Evolutionary conservation across 1,284 basidiomycete genomes (phyloP), one percentile per base, ranked within the genome.

Genomic region (Phellinidium pouzarii): DNA sequence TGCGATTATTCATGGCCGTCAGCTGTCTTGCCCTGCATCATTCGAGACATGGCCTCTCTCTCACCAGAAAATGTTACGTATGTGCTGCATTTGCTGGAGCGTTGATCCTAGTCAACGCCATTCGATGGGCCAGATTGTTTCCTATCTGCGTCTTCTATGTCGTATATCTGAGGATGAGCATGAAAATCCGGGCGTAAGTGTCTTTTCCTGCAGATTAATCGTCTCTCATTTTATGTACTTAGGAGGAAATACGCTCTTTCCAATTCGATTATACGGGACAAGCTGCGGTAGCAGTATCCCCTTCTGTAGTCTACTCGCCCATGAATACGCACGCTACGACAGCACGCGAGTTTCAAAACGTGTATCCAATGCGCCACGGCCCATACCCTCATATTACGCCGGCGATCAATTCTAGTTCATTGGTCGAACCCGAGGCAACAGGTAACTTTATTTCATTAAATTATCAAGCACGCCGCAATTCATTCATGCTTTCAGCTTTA

Each of bases 41-140:
- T 50, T 42, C 19, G 25, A 11, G 8, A 42, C 11, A 12, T 50
- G 48, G 48, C 38, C 48, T 12, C 11, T 42, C 5, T 50, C 29
- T 22, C 25, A 40, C 5, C 37, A 42, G 8, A 42, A 41, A 22
- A 26, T 50, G 9, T 50, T 37, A 40, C 19, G 38, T 19, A 34
- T 50, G 11, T 50, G 48, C 23, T 5, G 11, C 12, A 23, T 34
- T 22, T 50, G 38, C 12, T 50, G 48, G 48, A 50, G n/a, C 20
- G 20, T 12, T 4, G 9, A 50, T 20, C 38, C 38, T 4, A 5
- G 3, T 4, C 40, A 22, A 12, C 48, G 48, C 8, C n/a, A 41
- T 17, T 25, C 47, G 23, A 48, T 48, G 47, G 22, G 25, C 8
- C 36, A 48, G 8, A n/a, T 48, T n/a, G 47, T 48, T 23, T 48